Evolutionary conservation across 805 yeast species (phyloP).

Genomic region (Candida arabinofermentans): DNA sequence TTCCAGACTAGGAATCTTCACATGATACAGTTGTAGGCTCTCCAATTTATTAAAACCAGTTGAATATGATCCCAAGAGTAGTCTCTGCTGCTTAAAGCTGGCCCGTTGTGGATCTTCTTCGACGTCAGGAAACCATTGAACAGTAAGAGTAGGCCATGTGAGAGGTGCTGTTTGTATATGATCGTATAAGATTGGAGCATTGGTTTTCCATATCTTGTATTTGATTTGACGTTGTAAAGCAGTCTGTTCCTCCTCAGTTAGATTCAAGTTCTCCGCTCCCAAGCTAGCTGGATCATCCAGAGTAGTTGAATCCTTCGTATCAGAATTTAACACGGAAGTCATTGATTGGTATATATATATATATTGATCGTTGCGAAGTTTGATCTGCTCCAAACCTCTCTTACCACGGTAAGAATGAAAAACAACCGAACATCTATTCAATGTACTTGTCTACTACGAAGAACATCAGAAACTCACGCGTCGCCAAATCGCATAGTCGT

Average conservation of each 20-base stretch:
- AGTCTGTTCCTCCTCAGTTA: constrained; percentile 5
- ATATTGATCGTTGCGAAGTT: too few relatives aligned
- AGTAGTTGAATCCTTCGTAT: background rate
- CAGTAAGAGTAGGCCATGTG: constrained; percentile 62
- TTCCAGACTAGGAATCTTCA: constrained; percentile 7
- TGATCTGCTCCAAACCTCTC: too few relatives aligned
- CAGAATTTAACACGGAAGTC: too few relatives aligned
- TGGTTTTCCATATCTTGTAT: constrained; percentile 60
- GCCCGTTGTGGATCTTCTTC: constrained; percentile 16
- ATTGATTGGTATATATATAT: too few relatives aligned
- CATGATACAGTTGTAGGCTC: constrained; percentile 17
- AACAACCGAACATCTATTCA: too few relatives aligned
- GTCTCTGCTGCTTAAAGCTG: constrained; percentile 34
- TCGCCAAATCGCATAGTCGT: too few relatives aligned
- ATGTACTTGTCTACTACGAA: too few relatives aligned
- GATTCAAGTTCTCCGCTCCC: too few relatives aligned
- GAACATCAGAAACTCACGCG: too few relatives aligned
- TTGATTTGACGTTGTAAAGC: constrained; percentile 17
- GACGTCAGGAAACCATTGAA: constrained; percentile 61
- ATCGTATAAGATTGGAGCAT: constrained; percentile 52
- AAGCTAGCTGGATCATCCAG: too few relatives aligned
- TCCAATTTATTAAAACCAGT: constrained; percentile 40
- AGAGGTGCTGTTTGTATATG: constrained; percentile 47
- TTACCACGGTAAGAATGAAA: too few relatives aligned
- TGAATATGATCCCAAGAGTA: constrained; percentile 63